Base-by-base conservation (phyloP, 2,329 filamentous ascomycete species). In the Botrytis tulipae region DNA sequence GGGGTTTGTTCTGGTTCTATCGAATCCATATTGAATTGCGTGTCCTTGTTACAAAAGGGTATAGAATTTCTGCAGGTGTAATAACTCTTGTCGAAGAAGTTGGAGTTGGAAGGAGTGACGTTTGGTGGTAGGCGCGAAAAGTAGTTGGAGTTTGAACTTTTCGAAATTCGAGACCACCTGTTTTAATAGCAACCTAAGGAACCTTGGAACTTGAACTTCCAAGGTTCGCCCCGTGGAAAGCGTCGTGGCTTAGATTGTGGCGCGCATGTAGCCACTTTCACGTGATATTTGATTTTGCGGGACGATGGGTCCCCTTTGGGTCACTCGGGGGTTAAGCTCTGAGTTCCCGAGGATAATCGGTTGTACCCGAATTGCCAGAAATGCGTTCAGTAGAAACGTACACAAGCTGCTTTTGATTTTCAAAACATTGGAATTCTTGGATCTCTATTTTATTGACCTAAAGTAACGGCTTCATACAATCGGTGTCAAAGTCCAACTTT, bases 1-100 rank as follows among this genome's bases (percentile, higher is more conserved):
- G 95, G 94, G 83, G 94, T 97, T 85, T 93, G 90, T 68, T 97
- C 94, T 76, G 93, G 91, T 86, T 97, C 94, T 76, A 91, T 88
- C 80, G 90, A 90, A 86, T 98, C 94, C 95, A 97, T 97, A 63
- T 71, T 77, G 59, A 40, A 44, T 60, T 12, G 68, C 25, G 51
- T 69, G 35, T 32, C n/a, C 54, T 40, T 9, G 29, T 22, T 22
- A 35, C 12, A 40, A 67, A 44, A 32, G 25, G 25, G 54, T 51
- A 44, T 61, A 46, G 29, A 48, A 25, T n/a, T 46, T 4, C 14
- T 65, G 59, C 59, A 32, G 32, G 37, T 68, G 35, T 29, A 51
- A 48, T 44, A 22, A 32, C 46, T 35, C 3, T 22, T 54, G 25
- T 40, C 4, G 14, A 42, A 44, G 37, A 37, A n/a, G 32, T 69